Conservation (phyloP, 2,329 filamentous ascomycete genomes). For the Cladosporium phlei region DNA sequence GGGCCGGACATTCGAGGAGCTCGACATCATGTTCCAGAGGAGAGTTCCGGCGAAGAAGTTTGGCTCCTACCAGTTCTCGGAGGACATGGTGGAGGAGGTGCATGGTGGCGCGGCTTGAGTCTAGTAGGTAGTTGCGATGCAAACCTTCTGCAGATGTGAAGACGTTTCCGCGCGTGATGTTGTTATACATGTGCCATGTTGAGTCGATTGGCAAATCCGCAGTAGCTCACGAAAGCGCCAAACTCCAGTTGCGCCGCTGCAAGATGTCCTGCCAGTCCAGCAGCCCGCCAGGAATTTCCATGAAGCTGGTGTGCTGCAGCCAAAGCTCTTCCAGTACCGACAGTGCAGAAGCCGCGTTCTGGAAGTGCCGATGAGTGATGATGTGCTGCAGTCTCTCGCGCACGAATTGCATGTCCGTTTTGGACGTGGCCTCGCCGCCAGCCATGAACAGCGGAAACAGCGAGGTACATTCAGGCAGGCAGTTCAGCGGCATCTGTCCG, state of each 20-base stretch:
- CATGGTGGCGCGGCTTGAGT: not conserved
- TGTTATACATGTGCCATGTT: too few species aligned
- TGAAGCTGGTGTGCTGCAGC: slow-evolving; percentile 1
- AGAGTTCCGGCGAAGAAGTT: slow-evolving; percentile 42
- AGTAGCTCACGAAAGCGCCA: not conserved
- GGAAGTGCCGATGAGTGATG: not conserved
- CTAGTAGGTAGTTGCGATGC: too few species aligned
- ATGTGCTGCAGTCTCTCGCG: slow-evolving; percentile 4
- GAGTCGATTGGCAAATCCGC: too few species aligned
- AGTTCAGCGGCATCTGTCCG: not conserved
- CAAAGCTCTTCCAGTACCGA: slow-evolving; percentile 8
- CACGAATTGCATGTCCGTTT: not conserved
- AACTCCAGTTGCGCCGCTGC: not conserved
- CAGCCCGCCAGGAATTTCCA: not conserved
- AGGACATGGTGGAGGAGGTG: not conserved
- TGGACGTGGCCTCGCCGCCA: slow-evolving; percentile 1
- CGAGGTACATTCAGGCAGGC: slow-evolving; percentile 8
- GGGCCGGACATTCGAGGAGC: slow-evolving; percentile 50
- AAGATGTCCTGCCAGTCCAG: not conserved
- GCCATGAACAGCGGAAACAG: slow-evolving; percentile 12
- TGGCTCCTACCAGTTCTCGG: not conserved
- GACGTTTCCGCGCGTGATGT: too few species aligned
- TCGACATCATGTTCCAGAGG: slow-evolving; percentile 50
- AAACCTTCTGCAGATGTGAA: too few species aligned
- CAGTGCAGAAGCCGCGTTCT: slow-evolving; percentile 2